Conservation (phyloP, 352 stramenopile species). For the Globisporangium abappressorium region DNA sequence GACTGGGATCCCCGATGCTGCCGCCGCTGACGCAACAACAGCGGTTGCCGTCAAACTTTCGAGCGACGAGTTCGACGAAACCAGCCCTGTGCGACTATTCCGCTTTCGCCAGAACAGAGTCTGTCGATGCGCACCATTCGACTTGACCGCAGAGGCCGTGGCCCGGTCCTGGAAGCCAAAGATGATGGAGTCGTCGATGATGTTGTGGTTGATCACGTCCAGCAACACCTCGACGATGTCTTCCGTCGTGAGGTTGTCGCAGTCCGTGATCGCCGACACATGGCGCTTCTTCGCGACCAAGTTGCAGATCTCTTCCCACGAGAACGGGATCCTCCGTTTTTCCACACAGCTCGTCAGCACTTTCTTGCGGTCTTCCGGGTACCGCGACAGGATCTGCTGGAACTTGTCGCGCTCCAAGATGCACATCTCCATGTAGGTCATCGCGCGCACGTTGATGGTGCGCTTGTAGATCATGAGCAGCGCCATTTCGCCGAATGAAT, state of each 20-base stretch:
- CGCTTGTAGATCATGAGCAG: slow-evolving; percentile 27
- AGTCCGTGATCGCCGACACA: neutral
- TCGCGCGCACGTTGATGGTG: slow-evolving; percentile 19
- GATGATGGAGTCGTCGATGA: slow-evolving; percentile 1
- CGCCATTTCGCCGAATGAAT: slow-evolving; percentile 33
- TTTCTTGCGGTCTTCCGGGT: slow-evolving; percentile 16
- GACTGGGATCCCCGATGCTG: neutral
- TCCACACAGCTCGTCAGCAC: slow-evolving; percentile 24
- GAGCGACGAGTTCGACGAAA: neutral
- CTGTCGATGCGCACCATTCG: neutral
- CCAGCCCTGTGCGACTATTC: slow-evolving; percentile 1
- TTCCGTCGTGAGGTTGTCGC: slow-evolving; percentile 9
- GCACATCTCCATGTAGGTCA: slow-evolving; percentile 26
- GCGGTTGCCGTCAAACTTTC: neutral
- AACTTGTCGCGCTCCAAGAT: slow-evolving; percentile 17
- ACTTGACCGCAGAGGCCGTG: neutral
- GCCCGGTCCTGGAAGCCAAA: slow-evolving; percentile 11
- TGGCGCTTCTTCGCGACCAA: slow-evolving; percentile 1
- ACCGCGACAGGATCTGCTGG: slow-evolving; percentile 15
- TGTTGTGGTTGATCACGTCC: slow-evolving; percentile 3
- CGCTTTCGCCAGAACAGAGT: neutral
- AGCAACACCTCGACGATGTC: slow-evolving; percentile 8
- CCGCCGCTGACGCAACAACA: neutral
- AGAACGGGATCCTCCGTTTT: slow-evolving; percentile 9
- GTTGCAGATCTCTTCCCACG: slow-evolving; percentile 10